Base-by-base conservation (phyloP, 495 filamentous ascomycete species). In the Annulohypoxylon nitens region DNA sequence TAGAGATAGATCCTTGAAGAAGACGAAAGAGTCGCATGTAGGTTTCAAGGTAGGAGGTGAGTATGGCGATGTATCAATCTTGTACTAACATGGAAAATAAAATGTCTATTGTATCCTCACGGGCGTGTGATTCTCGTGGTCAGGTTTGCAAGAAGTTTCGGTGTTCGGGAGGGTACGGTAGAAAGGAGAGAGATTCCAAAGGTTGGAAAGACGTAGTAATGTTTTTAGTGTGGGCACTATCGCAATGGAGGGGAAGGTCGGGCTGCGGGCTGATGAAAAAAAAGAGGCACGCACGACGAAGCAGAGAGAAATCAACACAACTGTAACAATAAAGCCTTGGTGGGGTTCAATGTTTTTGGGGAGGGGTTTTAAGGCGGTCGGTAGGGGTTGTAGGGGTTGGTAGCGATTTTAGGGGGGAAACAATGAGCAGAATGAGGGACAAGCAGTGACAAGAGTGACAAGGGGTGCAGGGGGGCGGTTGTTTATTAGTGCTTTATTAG, bases 231-330 rank as follows among this genome's bases (percentile, higher is more conserved):
- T 75, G 76, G 76, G 74, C 67, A 61, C 75, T 76, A 75, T 75
- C 72, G 75, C 72, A 79, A 77, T 79, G 77, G 77, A 79, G 77
- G 77, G 77, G 77, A 75, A 77, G 64, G 76, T 71, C 77, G 77
- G 75, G 53, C 68, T 67, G 76, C 23, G 50, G 20, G 43, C 23
- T 54, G 50, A 71, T 73, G 67, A 74, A 67, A 67, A 71, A 64
- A 41, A 71, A 60, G 61, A 61, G 55, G 62, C 68, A 75, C 73
- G 68, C 59, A 71, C 64, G 53, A 62, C 36, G 58, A 61, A 61
- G 41, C 25, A 74, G 55, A 68, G 73, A 69, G 73, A 69, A 65
- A 72, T 64, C 64, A 75, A 70, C 69, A 75, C 33, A 43, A 43
- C 39, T 43, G 39, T 43, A 43, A 43, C 39, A 57, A 66, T 48